Evolutionary conservation across 495 filamentous ascomycete genomes (phyloP), one percentile per base, ranked within the genome.

Genomic region (Xylaria intraflava): DNA sequence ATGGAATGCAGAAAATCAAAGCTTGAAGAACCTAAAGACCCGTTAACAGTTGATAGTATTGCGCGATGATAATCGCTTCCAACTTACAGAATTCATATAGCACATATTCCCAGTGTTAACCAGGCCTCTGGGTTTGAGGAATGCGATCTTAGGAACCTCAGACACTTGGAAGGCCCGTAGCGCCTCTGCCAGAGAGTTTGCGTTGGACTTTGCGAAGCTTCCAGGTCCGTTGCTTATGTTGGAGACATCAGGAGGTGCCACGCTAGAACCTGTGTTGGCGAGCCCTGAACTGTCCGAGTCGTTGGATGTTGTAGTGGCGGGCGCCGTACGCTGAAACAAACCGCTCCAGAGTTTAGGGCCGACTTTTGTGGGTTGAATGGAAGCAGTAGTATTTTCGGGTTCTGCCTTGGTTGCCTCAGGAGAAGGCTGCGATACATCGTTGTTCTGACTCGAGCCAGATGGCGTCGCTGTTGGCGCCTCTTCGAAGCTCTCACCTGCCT

Each of bases 51-150:
- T 48, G 11, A 14, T 11, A 3, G 11, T 5, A 0, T 27, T 23
- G 16, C 23, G 9, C 17, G 7, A 43, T 19, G 24, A 7, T 0
- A 8, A 36, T 14, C 53, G 0, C 10, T 12, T 20, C 35, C 6
- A 22, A 70, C 89, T 74, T 79, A 97, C 93, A 41, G 93, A 95
- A 74, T 97, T 98, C 94, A 98, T 97, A 74, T 96, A 98, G 72
- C 93, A 98, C 90, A 97, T 93, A 64, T 98, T 98, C 7, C 93
- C 93, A 40, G 91, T 94, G 69, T 98, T 98, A 41, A 96, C 85
- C 60, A 98, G 79, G 4, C 93, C 93, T 45, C 94, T 78, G n/a
- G 93, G 93, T 67, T 97, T 89, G 5, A 98, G 77, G 65, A 96
- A 96, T 10, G 83, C 70, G 46, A 92, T 72, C 60, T 88, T 90